Base-by-base conservation (phyloP, 306 rosid species). In the Clitoria ternatea region DNA sequence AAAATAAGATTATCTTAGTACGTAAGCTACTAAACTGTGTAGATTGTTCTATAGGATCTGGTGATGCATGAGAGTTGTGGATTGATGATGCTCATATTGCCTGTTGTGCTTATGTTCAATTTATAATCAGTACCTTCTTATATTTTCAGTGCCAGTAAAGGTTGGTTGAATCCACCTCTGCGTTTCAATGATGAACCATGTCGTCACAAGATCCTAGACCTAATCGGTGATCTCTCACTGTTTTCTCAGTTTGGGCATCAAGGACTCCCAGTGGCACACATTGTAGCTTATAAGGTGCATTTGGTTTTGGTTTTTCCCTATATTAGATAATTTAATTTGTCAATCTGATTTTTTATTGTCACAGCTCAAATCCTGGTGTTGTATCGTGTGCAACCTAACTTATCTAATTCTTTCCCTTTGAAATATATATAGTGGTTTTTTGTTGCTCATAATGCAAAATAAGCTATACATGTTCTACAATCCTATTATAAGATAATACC, bases 91-190 rank as follows among this genome's bases (percentile, higher is more conserved):
- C 66, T 15, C 62, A 61, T 18, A 48, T 63, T 39, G 72, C 23
- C 42, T 7, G 3, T 27, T 52, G 44, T 43, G 13, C 70, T 11
- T 52, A 20, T 49, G 59, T 23, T 61, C 42, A 7, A 27, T 30
- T 15, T 74, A 2, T 66, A 61, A 52, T 52, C 33, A 4, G 33
- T 77, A 65, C 27, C 47, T 49, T 73, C 57, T 55, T 50, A n/a
- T n/a, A n/a, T 66, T 43, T 82, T 83, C 80, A 93, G 96, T 84
- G 52, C 75, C 32, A 69, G 61, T 37, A 77, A 85, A 49, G 98
- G 94, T 74, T 93, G 97, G 98, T 84, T 93, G 88, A 93, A 93
- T 77, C 96, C 89, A 12, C 92, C 96, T 4, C 82, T 93, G 77
- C 90, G 50, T 77, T 89, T 88, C 80, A 71, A 79, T 36, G 92